A percentile compares a stretch with the other conserved stretches of the same genome.
phyloP scores from a whole-genome alignment of 225 moss, liverwort and hornwort genomes.

The Physcomitrellopsis africana region DNA sequence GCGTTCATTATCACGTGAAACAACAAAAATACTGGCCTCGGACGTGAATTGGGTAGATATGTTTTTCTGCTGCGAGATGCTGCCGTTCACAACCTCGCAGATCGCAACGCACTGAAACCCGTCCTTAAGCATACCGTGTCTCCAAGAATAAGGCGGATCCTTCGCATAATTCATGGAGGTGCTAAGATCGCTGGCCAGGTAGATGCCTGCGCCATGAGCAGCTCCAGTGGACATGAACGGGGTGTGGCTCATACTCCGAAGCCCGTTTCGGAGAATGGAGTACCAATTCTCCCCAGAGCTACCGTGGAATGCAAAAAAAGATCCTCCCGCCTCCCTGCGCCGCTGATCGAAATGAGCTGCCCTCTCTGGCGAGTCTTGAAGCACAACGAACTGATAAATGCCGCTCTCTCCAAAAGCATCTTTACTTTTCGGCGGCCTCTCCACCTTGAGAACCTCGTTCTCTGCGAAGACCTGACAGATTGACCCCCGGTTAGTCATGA shows the following conservation, averaged over 20 bases:
- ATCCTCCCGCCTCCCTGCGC: conserved; percentile 35
- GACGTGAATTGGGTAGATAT: background rate
- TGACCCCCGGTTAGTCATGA: conserved; percentile 76
- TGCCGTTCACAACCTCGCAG: conserved; percentile 63
- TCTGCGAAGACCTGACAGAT: conserved; percentile 34
- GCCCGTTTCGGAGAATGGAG: conserved; percentile 77
- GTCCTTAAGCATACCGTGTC: conserved; percentile 34
- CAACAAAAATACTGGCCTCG: conserved; percentile 43
- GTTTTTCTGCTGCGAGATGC: background rate
- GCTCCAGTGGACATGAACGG: conserved; percentile 65
- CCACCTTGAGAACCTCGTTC: conserved; percentile 16
- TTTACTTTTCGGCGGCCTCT: background rate
- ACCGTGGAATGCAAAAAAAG: conserved; percentile 81
- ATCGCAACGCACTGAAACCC: conserved; percentile 62
- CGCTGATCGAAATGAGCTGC: conserved; percentile 58
- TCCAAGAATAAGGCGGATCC: conserved; percentile 10
- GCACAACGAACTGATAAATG: conserved; percentile 59
- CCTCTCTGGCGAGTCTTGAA: conserved; percentile 77
- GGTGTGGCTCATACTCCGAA: conserved; percentile 80
- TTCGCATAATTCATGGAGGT: conserved; percentile 32
- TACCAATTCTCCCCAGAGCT: conserved; percentile 70
- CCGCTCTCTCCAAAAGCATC: background rate
- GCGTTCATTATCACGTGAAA: conserved; percentile 54
- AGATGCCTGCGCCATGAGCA: conserved; percentile 70
- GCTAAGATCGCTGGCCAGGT: conserved; percentile 43